Percentiles rank a stretch among this genome's conserved stretches.
phyloP scores from a whole-genome alignment of 129 eudicot genomes.

The Centaurea solstitialis region DNA sequence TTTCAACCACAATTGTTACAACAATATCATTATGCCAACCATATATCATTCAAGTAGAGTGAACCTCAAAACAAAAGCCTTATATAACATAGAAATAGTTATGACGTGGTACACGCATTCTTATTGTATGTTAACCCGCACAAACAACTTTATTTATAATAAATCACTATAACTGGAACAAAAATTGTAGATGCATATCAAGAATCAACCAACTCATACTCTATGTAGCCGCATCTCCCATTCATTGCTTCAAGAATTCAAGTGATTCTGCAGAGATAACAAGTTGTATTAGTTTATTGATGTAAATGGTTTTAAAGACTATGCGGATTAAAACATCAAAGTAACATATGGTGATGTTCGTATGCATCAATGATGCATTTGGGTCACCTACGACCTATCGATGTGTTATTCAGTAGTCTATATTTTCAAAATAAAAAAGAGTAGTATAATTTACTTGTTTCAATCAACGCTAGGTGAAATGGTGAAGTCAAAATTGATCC shows the following conservation, averaged over 20 bases:
- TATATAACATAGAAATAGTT: background rate
- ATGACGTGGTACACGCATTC: conserved; percentile 10
- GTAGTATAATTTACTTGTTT: conserved; percentile 51
- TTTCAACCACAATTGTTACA: no score
- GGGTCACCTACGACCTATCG: background rate
- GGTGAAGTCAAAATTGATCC: conserved; percentile 51
- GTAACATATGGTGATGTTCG: background rate
- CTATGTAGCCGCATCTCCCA: conserved; percentile 1
- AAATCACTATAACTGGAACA: background rate
- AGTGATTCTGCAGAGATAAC: conserved; percentile 23
- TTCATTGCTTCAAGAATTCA: background rate
- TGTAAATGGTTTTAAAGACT: background rate
- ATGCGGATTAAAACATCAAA: background rate
- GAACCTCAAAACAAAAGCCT: background rate
- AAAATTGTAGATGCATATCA: background rate
- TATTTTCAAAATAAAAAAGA: background rate
- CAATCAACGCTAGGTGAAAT: conserved; percentile 72
- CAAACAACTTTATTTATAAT: conserved; percentile 3
- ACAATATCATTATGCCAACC: background rate
- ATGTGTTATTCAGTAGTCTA: background rate
- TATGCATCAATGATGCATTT: background rate
- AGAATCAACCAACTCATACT: background rate
- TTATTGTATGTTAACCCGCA: conserved; percentile 1
- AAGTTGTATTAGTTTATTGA: background rate
- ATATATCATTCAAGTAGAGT: background rate